phyloP scores from a whole-genome alignment of 176 grass and related monocot genomes.

The sorghum (Sorghum bicolor) region DNA sequence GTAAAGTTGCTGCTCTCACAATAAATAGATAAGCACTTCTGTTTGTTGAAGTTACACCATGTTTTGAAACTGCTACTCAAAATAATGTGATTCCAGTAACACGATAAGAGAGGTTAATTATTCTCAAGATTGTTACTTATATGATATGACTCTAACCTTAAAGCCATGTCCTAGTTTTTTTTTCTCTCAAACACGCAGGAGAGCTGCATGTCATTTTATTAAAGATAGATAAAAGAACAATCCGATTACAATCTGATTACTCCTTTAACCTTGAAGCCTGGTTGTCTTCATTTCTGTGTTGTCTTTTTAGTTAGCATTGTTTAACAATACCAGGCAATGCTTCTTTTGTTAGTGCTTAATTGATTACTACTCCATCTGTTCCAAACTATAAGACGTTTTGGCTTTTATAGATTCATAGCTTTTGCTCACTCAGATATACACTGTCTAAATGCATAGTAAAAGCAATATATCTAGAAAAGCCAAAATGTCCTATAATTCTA shows the following conservation, averaged over 20 bases:
- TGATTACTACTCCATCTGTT: background rate
- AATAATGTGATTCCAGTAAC: background rate
- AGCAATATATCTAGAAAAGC: no score
- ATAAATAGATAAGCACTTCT: background rate
- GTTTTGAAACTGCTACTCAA: background rate
- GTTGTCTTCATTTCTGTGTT: background rate
- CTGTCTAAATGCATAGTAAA: no score
- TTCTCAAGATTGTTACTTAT: background rate
- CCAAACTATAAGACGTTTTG: no score
- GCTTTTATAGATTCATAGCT: no score
- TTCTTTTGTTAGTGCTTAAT: background rate
- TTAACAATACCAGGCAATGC: background rate
- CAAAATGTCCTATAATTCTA: no score
- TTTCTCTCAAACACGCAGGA: no score
- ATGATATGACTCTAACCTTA: background rate
- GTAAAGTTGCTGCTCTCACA: slow-evolving; percentile 15
- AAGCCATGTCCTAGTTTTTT: background rate
- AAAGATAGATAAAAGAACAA: no score
- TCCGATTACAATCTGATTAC: no score
- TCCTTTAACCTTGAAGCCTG: background rate
- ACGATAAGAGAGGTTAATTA: background rate
- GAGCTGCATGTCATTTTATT: no score
- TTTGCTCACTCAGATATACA: no score
- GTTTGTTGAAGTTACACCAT: slow-evolving; percentile 18
- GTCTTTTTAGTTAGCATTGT: background rate